Conservation (phyloP, 2,329 filamentous ascomycete species). For the Phaeosphaeriaceae sp. region DNA sequence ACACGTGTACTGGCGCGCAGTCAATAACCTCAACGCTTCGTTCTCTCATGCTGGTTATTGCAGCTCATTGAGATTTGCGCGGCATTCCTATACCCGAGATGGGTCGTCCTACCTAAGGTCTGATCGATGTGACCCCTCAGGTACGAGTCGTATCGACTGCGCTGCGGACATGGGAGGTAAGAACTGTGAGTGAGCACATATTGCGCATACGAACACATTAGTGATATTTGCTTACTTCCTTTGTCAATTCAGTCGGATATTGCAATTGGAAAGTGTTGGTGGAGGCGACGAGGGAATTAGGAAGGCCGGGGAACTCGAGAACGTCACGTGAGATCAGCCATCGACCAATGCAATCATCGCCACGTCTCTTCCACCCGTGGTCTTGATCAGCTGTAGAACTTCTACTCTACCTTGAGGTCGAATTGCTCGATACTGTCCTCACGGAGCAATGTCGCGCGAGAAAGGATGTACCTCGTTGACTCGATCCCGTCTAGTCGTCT, state of each 20-base stretch:
- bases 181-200: no score
- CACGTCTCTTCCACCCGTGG: neutral
- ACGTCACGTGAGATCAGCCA: neutral
- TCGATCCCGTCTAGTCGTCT: constrained; percentile 10
- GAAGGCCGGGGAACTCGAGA: no score
- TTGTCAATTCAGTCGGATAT: no score
- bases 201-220: no score
- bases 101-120: no score
- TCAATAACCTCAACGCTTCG: neutral
- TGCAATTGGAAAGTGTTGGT: no score
- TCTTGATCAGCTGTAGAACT: neutral
- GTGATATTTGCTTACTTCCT: no score
- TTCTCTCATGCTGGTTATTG: neutral
- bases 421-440: neutral
- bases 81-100: no score
- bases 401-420: neutral
- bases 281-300: no score
- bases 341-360: neutral
- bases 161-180: no score
- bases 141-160: no score
- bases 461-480: neutral
- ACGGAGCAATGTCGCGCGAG: neutral
- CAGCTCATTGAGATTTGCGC: neutral
- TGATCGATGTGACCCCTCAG: no score
- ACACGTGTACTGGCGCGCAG: neutral